Evolutionary conservation across 257 asterid genomes (phyloP).

Genomic region (Solanum megistacrolobum): DNA sequence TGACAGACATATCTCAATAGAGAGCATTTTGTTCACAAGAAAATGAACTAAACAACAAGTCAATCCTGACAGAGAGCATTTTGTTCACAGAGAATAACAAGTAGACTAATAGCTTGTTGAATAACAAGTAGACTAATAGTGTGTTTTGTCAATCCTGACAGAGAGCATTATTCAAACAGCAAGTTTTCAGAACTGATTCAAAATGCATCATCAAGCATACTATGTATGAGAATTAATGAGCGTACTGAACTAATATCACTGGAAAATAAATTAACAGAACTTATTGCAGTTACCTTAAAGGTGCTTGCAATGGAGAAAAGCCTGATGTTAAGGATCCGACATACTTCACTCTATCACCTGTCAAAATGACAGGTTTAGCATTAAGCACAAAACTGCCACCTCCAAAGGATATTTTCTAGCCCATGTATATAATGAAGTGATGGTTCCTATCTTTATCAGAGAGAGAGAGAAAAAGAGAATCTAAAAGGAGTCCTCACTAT

Average conservation of each 20-base stretch:
- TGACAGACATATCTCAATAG: neutral
- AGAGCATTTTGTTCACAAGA: neutral
- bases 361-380: slow-evolving; percentile 11
- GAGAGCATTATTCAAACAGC: neutral
- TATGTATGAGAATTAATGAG: neutral
- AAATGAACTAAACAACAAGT: neutral
- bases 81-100: neutral
- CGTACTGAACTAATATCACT: neutral
- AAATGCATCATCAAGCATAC: neutral
- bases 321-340: slow-evolving; percentile 49
- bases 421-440: neutral
- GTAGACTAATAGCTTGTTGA: neutral
- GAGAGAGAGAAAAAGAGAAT: neutral
- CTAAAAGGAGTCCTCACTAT: neutral
- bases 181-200: neutral
- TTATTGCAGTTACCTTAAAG: slow-evolving; percentile 39
- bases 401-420: neutral
- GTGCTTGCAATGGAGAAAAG: slow-evolving; percentile 38
- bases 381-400: neutral
- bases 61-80: neutral
- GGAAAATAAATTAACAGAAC: neutral
- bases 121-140: neutral
- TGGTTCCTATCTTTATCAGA: neutral
- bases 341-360: slow-evolving; percentile 83
- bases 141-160: neutral